Base-by-base conservation (phyloP, 352 stramenopile genomes). In the Phytophthora pluvialis region DNA sequence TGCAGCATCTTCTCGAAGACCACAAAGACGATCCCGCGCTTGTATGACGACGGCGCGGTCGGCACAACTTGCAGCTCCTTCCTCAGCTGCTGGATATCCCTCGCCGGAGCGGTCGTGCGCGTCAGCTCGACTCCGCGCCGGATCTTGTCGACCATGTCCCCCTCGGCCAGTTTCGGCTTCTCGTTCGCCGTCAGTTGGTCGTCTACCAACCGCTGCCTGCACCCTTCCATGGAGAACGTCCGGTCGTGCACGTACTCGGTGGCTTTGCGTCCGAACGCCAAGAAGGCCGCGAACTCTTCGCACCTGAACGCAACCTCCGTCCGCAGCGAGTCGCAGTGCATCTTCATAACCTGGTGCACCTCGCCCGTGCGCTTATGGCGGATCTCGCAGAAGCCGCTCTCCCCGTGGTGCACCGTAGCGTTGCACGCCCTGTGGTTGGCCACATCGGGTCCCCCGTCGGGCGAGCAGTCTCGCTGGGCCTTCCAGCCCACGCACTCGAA, bases 321-420 rank as follows among this genome's bases (percentile, higher is more conserved):
- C 1, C 75, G 72, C n/a, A 89, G 52, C 38, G 79, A 90, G 48
- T 89, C 67, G 51, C 83, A 91, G 68, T 88, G 75, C 75, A 88
- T 86, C 29, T 73, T 64, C 67, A 91, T 73, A 0, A 90, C 81
- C 15, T 68, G 74, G 10, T 64, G 60, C 21, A 70, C 33, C 26
- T 57, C 69, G 3, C 70, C 69, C 0, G 63, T 80, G 12, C 31
- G 32, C 18, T 62, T 70, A 49, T 85, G 73, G 9, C 67, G 70
- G 5, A 90, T 60, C 33, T 79, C 64, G 36, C 81, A 90, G 46
- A 62, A 90, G 5, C 81, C 81, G 11, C 69, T 77, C 51, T 83
- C 73, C 21, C 65, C 72, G 33, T 72, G 54, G n/a, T 58, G 59
- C 12, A 89, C 76, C 0, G 66, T 64, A 9, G 54, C 63, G 21